phyloP scores from a whole-genome alignment of 1,284 basidiomycete species.

The Cutaneotrichosporon daszewskae region DNA sequence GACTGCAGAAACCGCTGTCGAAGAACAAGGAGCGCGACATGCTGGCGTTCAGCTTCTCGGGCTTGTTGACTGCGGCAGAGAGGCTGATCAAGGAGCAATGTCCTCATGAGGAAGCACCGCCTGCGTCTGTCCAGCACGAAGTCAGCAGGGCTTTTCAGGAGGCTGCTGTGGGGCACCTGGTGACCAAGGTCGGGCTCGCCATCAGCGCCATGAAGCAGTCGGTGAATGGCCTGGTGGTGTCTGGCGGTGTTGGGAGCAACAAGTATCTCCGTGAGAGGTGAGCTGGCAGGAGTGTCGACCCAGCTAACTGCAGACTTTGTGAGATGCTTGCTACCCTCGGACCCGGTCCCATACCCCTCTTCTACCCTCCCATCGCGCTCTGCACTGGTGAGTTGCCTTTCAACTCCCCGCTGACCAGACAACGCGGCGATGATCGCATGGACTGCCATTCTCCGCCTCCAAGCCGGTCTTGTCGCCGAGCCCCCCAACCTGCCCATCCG shows the following conservation, averaged over 20 bases:
- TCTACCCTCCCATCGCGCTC: slow-evolving; percentile 61
- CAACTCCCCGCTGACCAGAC: slow-evolving; percentile 53
- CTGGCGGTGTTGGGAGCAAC: slow-evolving; percentile 89
- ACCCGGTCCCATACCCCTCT: slow-evolving; percentile 44
- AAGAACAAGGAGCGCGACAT: slow-evolving; percentile 4
- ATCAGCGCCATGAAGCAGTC: slow-evolving; percentile 50
- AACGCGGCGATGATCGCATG: slow-evolving; percentile 94
- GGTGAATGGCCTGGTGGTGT: slow-evolving; percentile 63
- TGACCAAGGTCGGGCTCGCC: slow-evolving; percentile 63
- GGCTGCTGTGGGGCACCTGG: slow-evolving; percentile 65
- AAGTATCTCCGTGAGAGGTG: slow-evolving; percentile 57
- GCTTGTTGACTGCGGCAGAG: slow-evolving; percentile 59
- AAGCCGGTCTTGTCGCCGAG: slow-evolving; percentile 57
- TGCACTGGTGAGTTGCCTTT: slow-evolving; percentile 63
- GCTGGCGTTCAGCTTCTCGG: slow-evolving; percentile 69
- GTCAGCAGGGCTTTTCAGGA: slow-evolving; percentile 68
- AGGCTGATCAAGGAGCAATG: slow-evolving; percentile 7
- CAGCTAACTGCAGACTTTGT: slow-evolving; percentile 16
- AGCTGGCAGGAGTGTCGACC: slow-evolving; percentile 49
- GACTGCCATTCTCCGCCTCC: slow-evolving; percentile 75
- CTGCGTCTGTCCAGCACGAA: slow-evolving; percentile 23
- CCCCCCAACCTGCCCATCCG: slow-evolving; percentile 39
- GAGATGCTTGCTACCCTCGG: slow-evolving; percentile 15
- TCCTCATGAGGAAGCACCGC: slow-evolving; percentile 6
- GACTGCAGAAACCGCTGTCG: slow-evolving; percentile 56